Evolutionary conservation across 2,329 filamentous ascomycete species (phyloP), one percentile per base, ranked within the genome.

Genomic region (Ophiostoma pallidulum): DNA sequence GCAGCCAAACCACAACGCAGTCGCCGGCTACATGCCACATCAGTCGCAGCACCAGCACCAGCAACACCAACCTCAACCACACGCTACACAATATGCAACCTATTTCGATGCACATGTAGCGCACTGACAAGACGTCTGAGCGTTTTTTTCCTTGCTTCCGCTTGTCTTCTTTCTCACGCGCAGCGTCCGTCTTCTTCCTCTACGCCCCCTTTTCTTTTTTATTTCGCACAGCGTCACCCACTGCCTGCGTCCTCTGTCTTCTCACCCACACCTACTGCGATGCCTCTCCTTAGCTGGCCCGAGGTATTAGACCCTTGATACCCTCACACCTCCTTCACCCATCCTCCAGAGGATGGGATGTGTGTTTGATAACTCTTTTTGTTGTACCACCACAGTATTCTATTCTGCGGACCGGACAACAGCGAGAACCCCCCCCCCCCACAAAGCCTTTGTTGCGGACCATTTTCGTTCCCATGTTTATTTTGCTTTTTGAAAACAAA

Each of bases 51-150:
- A 66, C 44, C 64, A 63, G n/a, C 50, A 42, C 9, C 52, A 50
- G 14, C 44, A 37, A 13, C 42, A 45, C 8, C 32, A 24, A 12
- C 45, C 45, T 51, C 63, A 65, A 50, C 65, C 68, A 50, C 70
- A 71, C 51, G 61, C 68, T 49, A 64, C 66, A 54, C 72, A 74
- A 51, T 65, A 69, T 58, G 57, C 67, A 50, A 57, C 66, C 16
- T 70, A 71, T 58, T 68, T 68, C 60, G 64, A 54, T 35, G 43
- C 47, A 10, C 47, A 40, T 35, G 32, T 45, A 33, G 51, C 48
- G 19, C 46, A 49, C 8, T 55, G 49, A 22, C 31, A n/a, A 24
- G 12, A 8, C n/a, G 26, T 20, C 19, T 29, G 26, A 38, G 5
- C 19, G 9, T 35, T 33, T 4, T 8, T 18, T 37, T 36, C 18